These are phyloP conservation scores for thale cress (Arabidopsis thaliana) DNA, from an alignment of 345 rosid genomes.

Conservation along the genomic window TAIR10.1 NC_003070.9:26132501-26133000, in stretches of 20 bases:
- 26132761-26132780: constrained; percentile 67
- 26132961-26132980: background rate
- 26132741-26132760: constrained; percentile 58
- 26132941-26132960: background rate
- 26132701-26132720: background rate
- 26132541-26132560: no score
- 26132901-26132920: constrained; percentile 69
- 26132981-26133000: background rate
- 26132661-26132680: background rate
- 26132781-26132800: constrained; percentile 66
- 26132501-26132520: constrained; percentile 70
- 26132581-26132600: constrained; percentile 50
- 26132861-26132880: constrained; percentile 51
- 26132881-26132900: constrained; percentile 51
- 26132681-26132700: background rate
- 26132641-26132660: constrained; percentile 38
- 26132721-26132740: constrained; percentile 60
- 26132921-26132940: constrained; percentile 53
- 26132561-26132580: no score
- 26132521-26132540: constrained; percentile 61
- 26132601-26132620: constrained; percentile 75
- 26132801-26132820: constrained; percentile 74
- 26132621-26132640: constrained; percentile 36
- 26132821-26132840: constrained; percentile 60
- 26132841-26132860: constrained; percentile 58